phyloP scores from a whole-genome alignment of 306 rosid genomes.

The Glycine tomentella region DNA sequence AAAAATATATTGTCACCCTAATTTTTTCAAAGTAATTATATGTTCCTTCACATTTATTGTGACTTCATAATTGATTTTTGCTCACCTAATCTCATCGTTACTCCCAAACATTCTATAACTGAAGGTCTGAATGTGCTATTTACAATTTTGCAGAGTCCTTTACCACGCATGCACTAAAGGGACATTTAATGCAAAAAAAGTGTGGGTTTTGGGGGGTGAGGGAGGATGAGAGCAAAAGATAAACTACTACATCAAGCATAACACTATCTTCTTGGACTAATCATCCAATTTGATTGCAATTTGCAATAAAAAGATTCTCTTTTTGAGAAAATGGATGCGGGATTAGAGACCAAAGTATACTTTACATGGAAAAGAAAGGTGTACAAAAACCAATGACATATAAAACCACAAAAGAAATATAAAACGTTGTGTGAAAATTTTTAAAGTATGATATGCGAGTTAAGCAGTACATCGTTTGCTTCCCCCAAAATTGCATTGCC shows the following conservation, averaged over 20 bases:
- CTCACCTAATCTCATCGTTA: too few species aligned
- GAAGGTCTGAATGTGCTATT: slow-evolving; percentile 18
- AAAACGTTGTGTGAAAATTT: slow-evolving; percentile 30
- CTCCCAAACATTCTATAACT: too few species aligned
- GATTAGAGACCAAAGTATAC: slow-evolving; percentile 45
- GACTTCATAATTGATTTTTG: too few species aligned
- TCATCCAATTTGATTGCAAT: slow-evolving; percentile 45
- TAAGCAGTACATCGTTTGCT: slow-evolving; percentile 28
- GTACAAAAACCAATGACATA: slow-evolving; percentile 43
- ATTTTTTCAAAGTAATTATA: too few species aligned
- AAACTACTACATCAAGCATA: slow-evolving; percentile 29
- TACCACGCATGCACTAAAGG: slow-evolving; percentile 27
- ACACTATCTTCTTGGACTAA: slow-evolving; percentile 50
- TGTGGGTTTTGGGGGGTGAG: not conserved
- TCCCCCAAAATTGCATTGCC: slow-evolving; percentile 36
- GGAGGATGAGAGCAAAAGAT: not conserved
- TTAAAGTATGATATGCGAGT: slow-evolving; percentile 31
- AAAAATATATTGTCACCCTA: too few species aligned
- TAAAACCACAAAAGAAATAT: slow-evolving; percentile 36
- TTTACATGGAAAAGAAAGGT: slow-evolving; percentile 37
- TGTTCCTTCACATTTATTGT: too few species aligned
- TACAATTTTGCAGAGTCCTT: not conserved
- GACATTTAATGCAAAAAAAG: slow-evolving; percentile 22
- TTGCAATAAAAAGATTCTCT: slow-evolving; percentile 32
- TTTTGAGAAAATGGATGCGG: slow-evolving; percentile 42